Conservation (phyloP, 805 yeast genomes). For the Saccharomycopsis olivae region DNA sequence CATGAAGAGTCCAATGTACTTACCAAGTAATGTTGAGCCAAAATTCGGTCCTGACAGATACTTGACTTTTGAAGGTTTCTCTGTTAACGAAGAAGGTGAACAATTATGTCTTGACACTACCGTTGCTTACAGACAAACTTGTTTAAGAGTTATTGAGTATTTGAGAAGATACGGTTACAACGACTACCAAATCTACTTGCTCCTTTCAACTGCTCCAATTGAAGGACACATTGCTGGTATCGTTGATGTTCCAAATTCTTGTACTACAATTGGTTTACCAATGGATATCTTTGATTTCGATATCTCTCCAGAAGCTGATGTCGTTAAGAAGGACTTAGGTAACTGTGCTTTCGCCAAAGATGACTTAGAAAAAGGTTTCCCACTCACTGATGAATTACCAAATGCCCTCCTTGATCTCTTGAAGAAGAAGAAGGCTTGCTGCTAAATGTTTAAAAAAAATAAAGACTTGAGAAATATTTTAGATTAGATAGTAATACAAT, state of each 20-base stretch:
- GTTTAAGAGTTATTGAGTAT: conserved; percentile 39
- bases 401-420: conserved; percentile 15
- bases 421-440: conserved; percentile 1
- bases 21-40: conserved; percentile 39
- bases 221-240: conserved; percentile 43
- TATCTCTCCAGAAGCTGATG: conserved; percentile 29
- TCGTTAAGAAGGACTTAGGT: conserved; percentile 25
- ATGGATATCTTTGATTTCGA: conserved; percentile 44
- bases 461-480: too few species aligned
- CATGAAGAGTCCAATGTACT: conserved; percentile 36
- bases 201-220: conserved; percentile 37
- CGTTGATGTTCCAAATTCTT: conserved; percentile 43
- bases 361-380: conserved; percentile 17
- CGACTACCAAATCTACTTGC: conserved; percentile 38
- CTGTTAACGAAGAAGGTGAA: conserved; percentile 38
- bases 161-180: conserved; percentile 39
- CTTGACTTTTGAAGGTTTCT: conserved; percentile 42
- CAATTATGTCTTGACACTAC: conserved; percentile 38
- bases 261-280: conserved; percentile 41
- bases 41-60: conserved; percentile 39
- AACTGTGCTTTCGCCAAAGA: conserved; percentile 29
- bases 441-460: too few species aligned
- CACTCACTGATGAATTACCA: conserved; percentile 19
- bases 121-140: conserved; percentile 41
- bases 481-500: too few species aligned